A percentile compares a stretch with the other conserved stretches of the same genome.
Conservation (phyloP, 257 asterid species). For the Lithospermum erythrorhizon region DNA sequence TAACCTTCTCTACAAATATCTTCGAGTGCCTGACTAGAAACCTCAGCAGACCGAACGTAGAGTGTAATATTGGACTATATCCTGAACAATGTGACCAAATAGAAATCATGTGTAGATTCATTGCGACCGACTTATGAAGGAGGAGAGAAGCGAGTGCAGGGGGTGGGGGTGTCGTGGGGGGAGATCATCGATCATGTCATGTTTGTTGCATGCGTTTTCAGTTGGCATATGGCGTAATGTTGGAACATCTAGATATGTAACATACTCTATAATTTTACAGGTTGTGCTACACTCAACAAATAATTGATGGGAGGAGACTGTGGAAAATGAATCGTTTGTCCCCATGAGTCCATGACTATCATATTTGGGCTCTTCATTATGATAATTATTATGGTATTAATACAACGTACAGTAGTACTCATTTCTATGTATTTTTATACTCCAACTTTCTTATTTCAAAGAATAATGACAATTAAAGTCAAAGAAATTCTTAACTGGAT, state of each 20-base stretch:
- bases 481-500: too few species aligned
- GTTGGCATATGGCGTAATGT: not conserved
- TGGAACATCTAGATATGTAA: not conserved
- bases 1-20: not conserved
- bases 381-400: not conserved
- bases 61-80: not conserved
- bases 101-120: not conserved
- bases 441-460: too few species aligned
- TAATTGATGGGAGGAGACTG: slow-evolving; percentile 17
- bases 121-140: too few species aligned
- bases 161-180: too few species aligned
- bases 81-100: not conserved
- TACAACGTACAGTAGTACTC: not conserved
- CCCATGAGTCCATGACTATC: slow-evolving; percentile 42
- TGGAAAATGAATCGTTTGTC: slow-evolving; percentile 37
- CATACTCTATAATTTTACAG: slow-evolving; percentile 14
- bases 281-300: slow-evolving; percentile 20
- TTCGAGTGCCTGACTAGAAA: not conserved
- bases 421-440: not conserved
- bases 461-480: too few species aligned
- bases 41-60: too few species aligned
- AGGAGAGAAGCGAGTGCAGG: too few species aligned
- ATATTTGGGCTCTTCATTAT: slow-evolving; percentile 16
- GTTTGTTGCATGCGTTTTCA: not conserved
- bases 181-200: not conserved